These are phyloP conservation scores for Houttuynia cordata DNA, from an alignment of 164 flowering plant species.

Conservation along the genomic window DNA sequence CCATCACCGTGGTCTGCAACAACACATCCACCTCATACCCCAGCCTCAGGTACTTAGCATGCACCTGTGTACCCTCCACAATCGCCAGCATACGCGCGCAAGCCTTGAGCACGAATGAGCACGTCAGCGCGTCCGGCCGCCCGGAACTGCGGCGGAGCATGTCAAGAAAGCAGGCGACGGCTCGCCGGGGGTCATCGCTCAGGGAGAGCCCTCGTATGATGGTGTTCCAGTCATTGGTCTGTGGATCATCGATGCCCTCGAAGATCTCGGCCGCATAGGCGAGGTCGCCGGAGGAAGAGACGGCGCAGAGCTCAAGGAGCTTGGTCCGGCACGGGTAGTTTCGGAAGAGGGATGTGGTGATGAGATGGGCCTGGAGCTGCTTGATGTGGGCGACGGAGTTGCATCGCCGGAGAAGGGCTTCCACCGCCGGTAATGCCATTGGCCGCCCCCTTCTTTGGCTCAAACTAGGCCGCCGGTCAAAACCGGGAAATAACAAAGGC, in stretches of 20 bases:
- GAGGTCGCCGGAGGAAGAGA: conserved; percentile 41
- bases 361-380: conserved; percentile 59
- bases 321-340: conserved; percentile 34
- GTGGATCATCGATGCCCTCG: conserved; percentile 33
- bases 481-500: no score
- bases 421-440: not conserved
- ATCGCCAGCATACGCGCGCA: conserved; percentile 56
- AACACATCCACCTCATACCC: conserved; percentile 48
- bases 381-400: conserved; percentile 34
- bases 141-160: conserved; percentile 17
- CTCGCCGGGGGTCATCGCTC: conserved; percentile 34
- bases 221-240: conserved; percentile 76
- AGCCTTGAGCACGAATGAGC: conserved; percentile 73
- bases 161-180: conserved; percentile 30
- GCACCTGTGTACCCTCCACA: conserved; percentile 47
- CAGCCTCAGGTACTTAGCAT: conserved; percentile 29
- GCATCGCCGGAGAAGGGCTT: conserved; percentile 30
- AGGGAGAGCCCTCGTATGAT: conserved; percentile 63
- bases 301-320: conserved; percentile 56
- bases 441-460: no score
- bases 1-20: conserved; percentile 56
- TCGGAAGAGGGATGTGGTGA: conserved; percentile 40
- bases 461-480: no score
- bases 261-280: conserved; percentile 38
- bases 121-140: conserved; percentile 63